A percentile compares a stretch with the other conserved stretches of the same genome.
These are phyloP conservation scores for Aeminium ludgeri DNA, from an alignment of 495 filamentous ascomycete genomes.

Conservation along the genomic window DNA sequence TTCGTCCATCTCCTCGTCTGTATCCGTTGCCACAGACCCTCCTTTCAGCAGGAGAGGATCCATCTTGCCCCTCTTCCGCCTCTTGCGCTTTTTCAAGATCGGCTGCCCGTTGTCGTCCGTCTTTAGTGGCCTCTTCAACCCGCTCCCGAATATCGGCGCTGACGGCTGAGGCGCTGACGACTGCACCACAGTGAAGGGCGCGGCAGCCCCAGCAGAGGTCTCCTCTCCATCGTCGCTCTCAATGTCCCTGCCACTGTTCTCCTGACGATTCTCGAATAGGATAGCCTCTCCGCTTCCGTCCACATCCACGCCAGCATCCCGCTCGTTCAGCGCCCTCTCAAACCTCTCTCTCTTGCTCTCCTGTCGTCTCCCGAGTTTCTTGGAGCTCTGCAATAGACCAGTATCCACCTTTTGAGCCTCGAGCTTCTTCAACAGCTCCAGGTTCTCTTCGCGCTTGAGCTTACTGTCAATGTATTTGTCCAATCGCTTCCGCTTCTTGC, in stretches of 20 bases:
- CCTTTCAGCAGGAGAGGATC: neutral
- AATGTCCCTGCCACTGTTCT: constrained; percentile 3
- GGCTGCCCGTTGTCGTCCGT: constrained; percentile 60
- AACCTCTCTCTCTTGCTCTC: constrained; percentile 52
- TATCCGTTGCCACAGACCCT: constrained; percentile 1
- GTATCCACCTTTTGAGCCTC: constrained; percentile 66
- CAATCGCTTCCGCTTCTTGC: constrained; percentile 84
- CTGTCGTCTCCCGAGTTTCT: constrained; percentile 48
- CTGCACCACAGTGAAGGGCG: neutral
- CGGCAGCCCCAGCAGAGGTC: constrained; percentile 12
- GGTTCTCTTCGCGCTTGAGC: constrained; percentile 83
- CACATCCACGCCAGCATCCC: constrained; percentile 38
- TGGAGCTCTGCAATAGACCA: constrained; percentile 56
- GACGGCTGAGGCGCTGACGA: neutral
- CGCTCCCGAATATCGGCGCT: constrained; percentile 41
- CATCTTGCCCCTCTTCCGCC: constrained; percentile 14
- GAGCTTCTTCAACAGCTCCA: constrained; percentile 67
- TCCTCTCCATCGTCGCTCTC: constrained; percentile 7
- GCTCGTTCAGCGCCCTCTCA: constrained; percentile 40
- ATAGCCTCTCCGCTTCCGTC: constrained; percentile 30
- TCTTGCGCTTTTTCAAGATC: constrained; percentile 49
- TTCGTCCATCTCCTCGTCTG: neutral
- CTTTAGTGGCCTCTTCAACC: constrained; percentile 75
- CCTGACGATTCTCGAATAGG: constrained; percentile 26
- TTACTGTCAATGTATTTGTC: constrained; percentile 98